Evolutionary conservation across 2,329 filamentous ascomycete genomes (phyloP).

Genomic region (Microdochium trichocladiopsis): DNA sequence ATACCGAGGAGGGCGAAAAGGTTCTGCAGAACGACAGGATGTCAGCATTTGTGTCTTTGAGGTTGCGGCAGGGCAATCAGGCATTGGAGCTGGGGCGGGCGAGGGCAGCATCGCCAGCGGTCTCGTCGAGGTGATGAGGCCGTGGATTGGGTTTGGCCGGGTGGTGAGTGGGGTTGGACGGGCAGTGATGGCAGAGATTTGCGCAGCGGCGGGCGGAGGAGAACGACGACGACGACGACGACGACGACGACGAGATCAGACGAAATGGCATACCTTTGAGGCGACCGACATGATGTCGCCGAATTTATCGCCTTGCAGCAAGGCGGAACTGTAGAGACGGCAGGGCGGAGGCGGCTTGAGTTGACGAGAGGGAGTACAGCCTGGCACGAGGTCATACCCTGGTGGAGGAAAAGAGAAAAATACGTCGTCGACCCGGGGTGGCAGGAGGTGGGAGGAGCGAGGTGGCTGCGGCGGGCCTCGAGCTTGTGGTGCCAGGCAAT

Average conservation of each 20-base stretch:
- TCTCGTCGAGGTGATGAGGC: neutral
- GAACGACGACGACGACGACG: constrained; percentile 2
- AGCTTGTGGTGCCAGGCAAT: neutral
- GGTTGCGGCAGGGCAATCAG: neutral
- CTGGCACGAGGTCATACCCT: constrained; percentile 26
- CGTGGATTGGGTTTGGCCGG: neutral
- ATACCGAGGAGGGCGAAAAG: constrained; percentile 97
- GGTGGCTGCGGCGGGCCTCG: neutral
- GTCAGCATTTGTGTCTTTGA: constrained; percentile 9
- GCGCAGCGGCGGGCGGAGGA: neutral
- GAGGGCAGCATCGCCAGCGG: neutral
- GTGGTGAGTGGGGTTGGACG: neutral
- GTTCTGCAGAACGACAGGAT: constrained; percentile 55
- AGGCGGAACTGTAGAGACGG: constrained; percentile 32
- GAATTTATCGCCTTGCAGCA: constrained; percentile 43
- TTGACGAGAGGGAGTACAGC: constrained; percentile 21
- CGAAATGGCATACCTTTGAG: constrained; percentile 41
- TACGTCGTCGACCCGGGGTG: neutral
- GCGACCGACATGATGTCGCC: constrained; percentile 56
- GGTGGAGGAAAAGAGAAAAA: constrained; percentile 1
- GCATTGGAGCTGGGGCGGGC: neutral
- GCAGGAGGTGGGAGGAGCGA: neutral
- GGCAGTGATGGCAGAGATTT: neutral
- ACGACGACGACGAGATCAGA: constrained; percentile 7
- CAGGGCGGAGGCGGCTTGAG: constrained; percentile 15